phyloP scores from a whole-genome alignment of 352 stramenopile genomes.

The Globisporangium lucens region DNA sequence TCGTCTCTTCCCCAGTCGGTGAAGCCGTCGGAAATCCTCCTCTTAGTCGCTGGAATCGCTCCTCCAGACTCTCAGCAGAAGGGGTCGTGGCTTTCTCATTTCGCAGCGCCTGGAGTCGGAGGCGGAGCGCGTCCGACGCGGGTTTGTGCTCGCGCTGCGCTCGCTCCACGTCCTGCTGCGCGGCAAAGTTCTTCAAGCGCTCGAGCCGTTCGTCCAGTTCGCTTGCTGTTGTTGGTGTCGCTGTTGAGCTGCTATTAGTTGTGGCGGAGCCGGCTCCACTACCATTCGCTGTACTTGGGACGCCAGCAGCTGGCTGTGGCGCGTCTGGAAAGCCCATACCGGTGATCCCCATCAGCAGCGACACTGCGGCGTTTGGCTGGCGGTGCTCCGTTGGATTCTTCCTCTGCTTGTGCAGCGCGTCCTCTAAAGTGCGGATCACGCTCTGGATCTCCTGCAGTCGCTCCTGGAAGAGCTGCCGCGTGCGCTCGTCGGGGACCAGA shows the following conservation, averaged over 20 bases:
- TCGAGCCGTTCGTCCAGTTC: conserved; percentile 33
- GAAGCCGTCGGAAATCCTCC: not conserved
- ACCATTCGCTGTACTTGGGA: not conserved
- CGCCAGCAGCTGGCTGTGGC: not conserved
- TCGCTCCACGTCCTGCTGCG: conserved; percentile 8
- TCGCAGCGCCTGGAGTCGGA: conserved; percentile 50
- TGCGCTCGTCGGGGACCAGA: conserved; percentile 38
- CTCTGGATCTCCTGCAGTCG: conserved; percentile 33
- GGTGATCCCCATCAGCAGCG: conserved; percentile 12
- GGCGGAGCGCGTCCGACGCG: conserved; percentile 21
- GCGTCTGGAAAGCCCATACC: conserved; percentile 2
- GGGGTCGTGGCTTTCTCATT: conserved; percentile 29
- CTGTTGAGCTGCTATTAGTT: not conserved
- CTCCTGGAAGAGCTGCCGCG: conserved; percentile 28
- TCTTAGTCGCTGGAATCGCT: conserved; percentile 42
- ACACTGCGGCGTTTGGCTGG: not conserved
- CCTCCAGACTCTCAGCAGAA: conserved; percentile 25
- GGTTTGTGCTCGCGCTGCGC: conserved; percentile 14
- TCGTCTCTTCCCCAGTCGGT: not conserved
- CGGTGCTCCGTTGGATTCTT: too few species aligned
- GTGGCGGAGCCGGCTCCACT: too few species aligned
- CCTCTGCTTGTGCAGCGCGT: not conserved
- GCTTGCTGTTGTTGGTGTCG: not conserved
- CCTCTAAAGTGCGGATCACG: conserved; percentile 22
- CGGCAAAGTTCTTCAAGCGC: conserved; percentile 39